phyloP scores from a whole-genome alignment of 2,329 filamentous ascomycete genomes.

The Microsporum canis region DNA sequence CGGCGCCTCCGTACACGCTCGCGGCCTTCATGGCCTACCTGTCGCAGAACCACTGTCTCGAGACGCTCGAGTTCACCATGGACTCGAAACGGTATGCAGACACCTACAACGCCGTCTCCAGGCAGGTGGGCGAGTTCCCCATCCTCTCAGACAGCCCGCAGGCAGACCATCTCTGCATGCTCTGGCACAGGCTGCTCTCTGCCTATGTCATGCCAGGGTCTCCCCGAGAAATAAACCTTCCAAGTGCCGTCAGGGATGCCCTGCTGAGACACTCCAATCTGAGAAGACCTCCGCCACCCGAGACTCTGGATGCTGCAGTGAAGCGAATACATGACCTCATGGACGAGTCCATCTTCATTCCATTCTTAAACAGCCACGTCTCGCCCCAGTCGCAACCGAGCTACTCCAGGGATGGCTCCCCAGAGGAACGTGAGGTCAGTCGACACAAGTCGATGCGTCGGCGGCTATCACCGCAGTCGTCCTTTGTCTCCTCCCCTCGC shows the following conservation, averaged over 20 bases:
- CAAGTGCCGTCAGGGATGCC: constrained; percentile 69
- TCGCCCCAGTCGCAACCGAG: constrained; percentile 10
- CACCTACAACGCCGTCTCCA: constrained; percentile 50
- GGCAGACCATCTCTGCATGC: constrained; percentile 58
- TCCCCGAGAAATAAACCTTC: constrained; percentile 81
- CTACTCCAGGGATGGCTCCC: background rate
- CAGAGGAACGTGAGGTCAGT: constrained; percentile 10
- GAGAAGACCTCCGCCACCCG: constrained; percentile 57
- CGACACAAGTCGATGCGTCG: constrained; percentile 12
- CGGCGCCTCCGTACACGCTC: constrained; percentile 79
- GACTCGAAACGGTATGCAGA: constrained; percentile 77
- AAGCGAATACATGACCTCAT: constrained; percentile 88
- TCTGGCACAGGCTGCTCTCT: constrained; percentile 81
- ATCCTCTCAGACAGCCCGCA: constrained; percentile 44
- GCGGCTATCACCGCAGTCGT: constrained; percentile 13
- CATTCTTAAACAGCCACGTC: constrained; percentile 63
- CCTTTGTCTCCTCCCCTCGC: constrained; percentile 15
- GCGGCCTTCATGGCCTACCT: constrained; percentile 92
- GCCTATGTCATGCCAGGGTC: constrained; percentile 82
- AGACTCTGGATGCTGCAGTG: constrained; percentile 68
- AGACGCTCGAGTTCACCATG: constrained; percentile 93
- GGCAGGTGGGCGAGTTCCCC: constrained; percentile 36
- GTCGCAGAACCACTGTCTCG: constrained; percentile 91
- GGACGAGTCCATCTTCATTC: constrained; percentile 90
- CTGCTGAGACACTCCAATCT: constrained; percentile 55